phyloP scores from a whole-genome alignment of 345 rosid genomes.

The Gossypioides kirkii region DNA sequence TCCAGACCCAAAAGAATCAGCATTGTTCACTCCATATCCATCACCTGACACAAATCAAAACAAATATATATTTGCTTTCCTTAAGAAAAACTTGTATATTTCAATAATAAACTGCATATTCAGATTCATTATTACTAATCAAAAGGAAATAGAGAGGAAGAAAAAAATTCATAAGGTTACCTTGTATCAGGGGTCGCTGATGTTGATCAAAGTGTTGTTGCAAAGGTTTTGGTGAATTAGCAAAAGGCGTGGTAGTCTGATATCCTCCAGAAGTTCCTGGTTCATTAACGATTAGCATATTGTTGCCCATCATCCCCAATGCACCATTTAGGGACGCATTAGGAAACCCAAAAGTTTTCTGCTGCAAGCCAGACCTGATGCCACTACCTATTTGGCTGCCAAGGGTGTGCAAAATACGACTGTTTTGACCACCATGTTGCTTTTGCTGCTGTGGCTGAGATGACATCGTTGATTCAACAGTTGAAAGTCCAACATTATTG shows the following conservation, averaged over 20 bases:
- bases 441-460: constrained; percentile 66
- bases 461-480: constrained; percentile 56
- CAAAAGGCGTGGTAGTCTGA: constrained; percentile 38
- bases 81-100: neutral
- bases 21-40: constrained; percentile 50
- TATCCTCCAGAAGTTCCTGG: constrained; percentile 53
- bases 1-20: constrained; percentile 60
- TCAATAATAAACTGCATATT: constrained; percentile 19
- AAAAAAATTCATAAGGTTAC: constrained; percentile 27
- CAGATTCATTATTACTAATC: neutral
- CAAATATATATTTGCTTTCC: neutral
- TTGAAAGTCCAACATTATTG: constrained; percentile 52
- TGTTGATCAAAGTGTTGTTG: constrained; percentile 66
- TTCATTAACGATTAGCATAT: constrained; percentile 46
- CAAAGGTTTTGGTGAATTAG: constrained; percentile 52
- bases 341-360: constrained; percentile 56
- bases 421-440: constrained; percentile 57
- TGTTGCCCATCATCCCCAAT: constrained; percentile 55
- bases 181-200: constrained; percentile 57
- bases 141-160: constrained; percentile 8
- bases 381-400: constrained; percentile 69
- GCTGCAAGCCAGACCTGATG: constrained; percentile 64
- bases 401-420: constrained; percentile 58
- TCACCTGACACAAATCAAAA: constrained; percentile 46
- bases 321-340: constrained; percentile 60